A percentile compares a stretch with the other conserved stretches of the same genome.
phyloP scores from a whole-genome alignment of 306 rosid species.

The Hippophae tibetana region DNA sequence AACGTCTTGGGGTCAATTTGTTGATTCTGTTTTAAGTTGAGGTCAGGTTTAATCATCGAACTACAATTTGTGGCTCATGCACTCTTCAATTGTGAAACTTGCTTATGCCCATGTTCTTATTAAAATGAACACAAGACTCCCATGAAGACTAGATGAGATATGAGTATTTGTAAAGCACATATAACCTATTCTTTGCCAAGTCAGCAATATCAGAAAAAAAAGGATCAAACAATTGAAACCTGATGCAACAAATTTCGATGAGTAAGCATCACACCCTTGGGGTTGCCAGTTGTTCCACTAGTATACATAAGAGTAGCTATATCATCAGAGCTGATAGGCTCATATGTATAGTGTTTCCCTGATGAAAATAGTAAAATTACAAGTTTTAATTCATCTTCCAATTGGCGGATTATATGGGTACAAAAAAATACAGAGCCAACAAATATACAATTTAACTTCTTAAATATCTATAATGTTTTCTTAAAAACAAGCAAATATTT shows the following conservation, averaged over 20 bases:
- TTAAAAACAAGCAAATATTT: no score
- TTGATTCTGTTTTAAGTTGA: no score
- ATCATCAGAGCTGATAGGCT: slow-evolving; percentile 68
- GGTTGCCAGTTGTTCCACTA: slow-evolving; percentile 94
- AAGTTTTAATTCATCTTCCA: slow-evolving; percentile 14
- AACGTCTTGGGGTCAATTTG: no score
- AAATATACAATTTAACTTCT: no score
- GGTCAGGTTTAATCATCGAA: no score
- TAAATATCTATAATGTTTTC: no score
- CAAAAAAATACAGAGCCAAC: no score
- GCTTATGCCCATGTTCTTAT: no score
- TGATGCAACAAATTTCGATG: slow-evolving; percentile 89
- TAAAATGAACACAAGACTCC: no score
- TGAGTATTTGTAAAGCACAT: not conserved
- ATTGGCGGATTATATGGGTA: not conserved
- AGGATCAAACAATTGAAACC: slow-evolving; percentile 37
- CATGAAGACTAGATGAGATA: no score
- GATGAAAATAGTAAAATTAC: slow-evolving; percentile 25
- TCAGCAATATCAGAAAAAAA: slow-evolving; percentile 9
- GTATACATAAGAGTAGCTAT: slow-evolving; percentile 84
- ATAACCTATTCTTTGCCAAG: not conserved
- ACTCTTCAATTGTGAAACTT: no score
- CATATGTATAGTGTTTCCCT: slow-evolving; percentile 41
- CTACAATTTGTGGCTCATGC: no score
- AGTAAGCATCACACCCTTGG: slow-evolving; percentile 90